These are phyloP conservation scores for Clarireedia homoeocarpa DNA, from an alignment of 2,329 filamentous ascomycete species.

Conservation along the genomic window DNA sequence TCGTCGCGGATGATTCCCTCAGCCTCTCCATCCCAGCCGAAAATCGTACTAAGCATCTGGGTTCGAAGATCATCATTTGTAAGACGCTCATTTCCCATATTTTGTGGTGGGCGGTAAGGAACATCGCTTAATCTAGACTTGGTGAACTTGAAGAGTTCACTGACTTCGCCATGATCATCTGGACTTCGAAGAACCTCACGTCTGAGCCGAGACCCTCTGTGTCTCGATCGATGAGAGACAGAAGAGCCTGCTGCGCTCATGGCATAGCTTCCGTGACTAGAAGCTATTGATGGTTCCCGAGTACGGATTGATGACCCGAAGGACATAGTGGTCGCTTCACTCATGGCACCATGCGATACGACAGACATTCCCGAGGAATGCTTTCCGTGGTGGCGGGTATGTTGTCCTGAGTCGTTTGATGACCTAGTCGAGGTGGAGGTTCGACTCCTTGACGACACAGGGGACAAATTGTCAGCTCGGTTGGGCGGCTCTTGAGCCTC, in stretches of 20 bases:
- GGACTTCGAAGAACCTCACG: slow-evolving; percentile 77
- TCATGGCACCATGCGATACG: slow-evolving; percentile 42
- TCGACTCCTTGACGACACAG: slow-evolving; percentile 28
- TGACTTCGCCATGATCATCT: slow-evolving; percentile 54
- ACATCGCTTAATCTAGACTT: slow-evolving; percentile 75
- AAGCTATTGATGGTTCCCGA: slow-evolving; percentile 26
- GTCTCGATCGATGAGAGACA: slow-evolving; percentile 39
- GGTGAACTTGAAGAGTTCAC: slow-evolving; percentile 82
- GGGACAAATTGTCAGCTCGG: slow-evolving; percentile 26
- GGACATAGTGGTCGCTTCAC: slow-evolving; percentile 62
- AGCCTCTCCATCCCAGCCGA: slow-evolving; percentile 87
- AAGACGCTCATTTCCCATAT: slow-evolving; percentile 48
- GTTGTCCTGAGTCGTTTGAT: slow-evolving; percentile 46
- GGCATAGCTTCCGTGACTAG: slow-evolving; percentile 47
- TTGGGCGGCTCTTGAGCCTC: slow-evolving; percentile 20
- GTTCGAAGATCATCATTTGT: slow-evolving; percentile 74
- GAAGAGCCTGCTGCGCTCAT: slow-evolving; percentile 36
- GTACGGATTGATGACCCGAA: slow-evolving; percentile 49
- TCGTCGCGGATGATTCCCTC: slow-evolving; percentile 79
- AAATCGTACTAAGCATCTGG: slow-evolving; percentile 90
- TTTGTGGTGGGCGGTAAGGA: slow-evolving; percentile 64
- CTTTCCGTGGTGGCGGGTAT: slow-evolving; percentile 28
- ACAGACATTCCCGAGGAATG: slow-evolving; percentile 32
- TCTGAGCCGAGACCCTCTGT: slow-evolving; percentile 56
- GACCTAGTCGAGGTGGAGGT: slow-evolving; percentile 41